phyloP scores from a whole-genome alignment of 176 grass and related monocot species.

The Aechmea fasciata region DNA sequence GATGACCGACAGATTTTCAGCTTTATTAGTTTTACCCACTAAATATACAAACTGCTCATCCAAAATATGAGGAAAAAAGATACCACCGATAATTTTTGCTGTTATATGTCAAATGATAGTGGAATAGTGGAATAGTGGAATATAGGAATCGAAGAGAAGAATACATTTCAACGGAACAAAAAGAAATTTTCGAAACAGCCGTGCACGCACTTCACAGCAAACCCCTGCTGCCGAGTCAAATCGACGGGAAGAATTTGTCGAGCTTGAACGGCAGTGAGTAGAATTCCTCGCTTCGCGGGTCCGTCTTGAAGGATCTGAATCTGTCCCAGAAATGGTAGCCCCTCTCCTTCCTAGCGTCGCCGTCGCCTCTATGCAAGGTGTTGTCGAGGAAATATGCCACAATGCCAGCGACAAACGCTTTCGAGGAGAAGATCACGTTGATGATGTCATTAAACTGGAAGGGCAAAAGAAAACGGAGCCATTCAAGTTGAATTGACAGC shows the following conservation, averaged over 20 bases:
- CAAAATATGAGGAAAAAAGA: neutral
- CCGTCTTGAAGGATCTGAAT: slow-evolving; percentile 71
- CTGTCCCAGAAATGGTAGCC: slow-evolving; percentile 90
- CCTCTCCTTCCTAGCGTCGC: slow-evolving; percentile 30
- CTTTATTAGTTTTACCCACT: neutral
- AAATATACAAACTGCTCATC: neutral
- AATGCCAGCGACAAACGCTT: slow-evolving; percentile 61
- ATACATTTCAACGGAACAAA: neutral
- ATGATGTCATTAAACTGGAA: slow-evolving; percentile 95
- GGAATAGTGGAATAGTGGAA: neutral
- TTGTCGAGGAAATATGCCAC: slow-evolving; percentile 75
- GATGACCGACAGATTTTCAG: neutral
- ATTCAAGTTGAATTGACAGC: neutral
- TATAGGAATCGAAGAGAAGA: neutral
- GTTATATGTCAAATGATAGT: too few species aligned
- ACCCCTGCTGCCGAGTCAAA: slow-evolving; percentile 26
- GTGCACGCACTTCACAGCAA: neutral
- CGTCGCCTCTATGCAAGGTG: slow-evolving; percentile 51
- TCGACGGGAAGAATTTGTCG: slow-evolving; percentile 83
- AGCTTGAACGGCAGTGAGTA: slow-evolving; percentile 86
- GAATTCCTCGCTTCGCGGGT: slow-evolving; percentile 82
- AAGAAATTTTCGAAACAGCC: neutral
- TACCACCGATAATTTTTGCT: neutral
- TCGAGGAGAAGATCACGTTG: slow-evolving; percentile 78
- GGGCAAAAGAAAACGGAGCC: neutral